Conservation (phyloP, 768 basidiomycete genomes). For the Suillus hirtellus region DNA sequence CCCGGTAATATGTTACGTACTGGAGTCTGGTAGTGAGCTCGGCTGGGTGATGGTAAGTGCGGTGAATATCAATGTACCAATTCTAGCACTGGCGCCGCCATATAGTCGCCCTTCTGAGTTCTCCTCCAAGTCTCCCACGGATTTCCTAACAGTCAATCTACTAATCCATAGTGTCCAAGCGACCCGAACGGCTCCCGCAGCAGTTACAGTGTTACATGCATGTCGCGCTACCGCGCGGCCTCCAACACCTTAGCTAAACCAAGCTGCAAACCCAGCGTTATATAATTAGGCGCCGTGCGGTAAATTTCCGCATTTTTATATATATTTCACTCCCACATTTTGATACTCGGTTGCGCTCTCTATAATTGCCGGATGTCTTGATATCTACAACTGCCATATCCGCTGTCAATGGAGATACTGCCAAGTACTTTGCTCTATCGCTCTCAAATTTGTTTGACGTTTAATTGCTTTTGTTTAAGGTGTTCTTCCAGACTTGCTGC, state of each 20-base stretch:
- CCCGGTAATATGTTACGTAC: too few relatives aligned
- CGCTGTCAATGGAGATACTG: slow-evolving; percentile 1
- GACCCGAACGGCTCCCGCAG: slow-evolving; percentile 38
- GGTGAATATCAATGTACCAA: too few relatives aligned
- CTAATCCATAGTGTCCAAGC: neutral
- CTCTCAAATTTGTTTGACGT: neutral
- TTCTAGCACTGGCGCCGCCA: too few relatives aligned
- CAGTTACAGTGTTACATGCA: slow-evolving; percentile 46
- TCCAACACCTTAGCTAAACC: neutral
- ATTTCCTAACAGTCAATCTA: neutral
- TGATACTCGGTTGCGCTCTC: slow-evolving; percentile 34
- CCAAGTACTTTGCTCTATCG: neutral
- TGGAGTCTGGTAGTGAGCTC: too few relatives aligned
- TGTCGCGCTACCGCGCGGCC: slow-evolving; percentile 59
- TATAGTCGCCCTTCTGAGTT: neutral
- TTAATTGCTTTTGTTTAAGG: neutral
- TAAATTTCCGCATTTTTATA: slow-evolving; percentile 57
- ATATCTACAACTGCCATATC: slow-evolving; percentile 51
- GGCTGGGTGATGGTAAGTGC: too few relatives aligned
- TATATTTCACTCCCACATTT: neutral
- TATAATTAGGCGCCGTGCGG: slow-evolving; percentile 45
- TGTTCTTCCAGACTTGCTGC: neutral
- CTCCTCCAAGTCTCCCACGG: neutral
- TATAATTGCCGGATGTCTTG: slow-evolving; percentile 61
- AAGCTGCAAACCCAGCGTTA: too few relatives aligned